These are phyloP conservation scores for Gnomoniopsis sp. DNA, from an alignment of 2,329 filamentous ascomycete genomes.

Conservation along the genomic window DNA sequence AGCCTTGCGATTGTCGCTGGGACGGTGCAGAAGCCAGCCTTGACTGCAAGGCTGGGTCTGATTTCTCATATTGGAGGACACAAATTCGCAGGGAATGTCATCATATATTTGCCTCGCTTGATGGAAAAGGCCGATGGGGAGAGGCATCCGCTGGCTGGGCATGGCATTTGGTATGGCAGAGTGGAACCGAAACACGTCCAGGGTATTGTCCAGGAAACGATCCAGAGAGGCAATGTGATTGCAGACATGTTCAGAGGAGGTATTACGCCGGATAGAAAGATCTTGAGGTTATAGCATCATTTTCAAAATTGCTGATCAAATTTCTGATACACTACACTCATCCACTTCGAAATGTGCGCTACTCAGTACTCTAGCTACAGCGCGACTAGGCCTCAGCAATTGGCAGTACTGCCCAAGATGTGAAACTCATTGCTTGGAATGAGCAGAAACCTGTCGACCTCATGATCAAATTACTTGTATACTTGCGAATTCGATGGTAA, in stretches of 20 bases:
- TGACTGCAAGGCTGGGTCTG: conserved; percentile 59
- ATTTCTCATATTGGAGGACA: conserved; percentile 83
- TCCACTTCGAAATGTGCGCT: background rate
- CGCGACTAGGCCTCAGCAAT: background rate
- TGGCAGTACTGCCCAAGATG: background rate
- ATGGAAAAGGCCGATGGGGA: conserved; percentile 36
- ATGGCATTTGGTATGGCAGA: conserved; percentile 79
- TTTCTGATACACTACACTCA: background rate
- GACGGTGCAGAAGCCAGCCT: conserved; percentile 7
- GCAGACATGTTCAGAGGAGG: conserved; percentile 70
- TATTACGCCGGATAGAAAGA: conserved; percentile 52
- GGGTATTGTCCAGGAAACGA: conserved; percentile 69
- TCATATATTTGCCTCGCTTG: conserved; percentile 69
- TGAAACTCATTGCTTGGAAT: background rate
- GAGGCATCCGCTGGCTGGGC: conserved; percentile 60
- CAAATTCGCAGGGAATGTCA: conserved; percentile 82
- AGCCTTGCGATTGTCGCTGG: conserved; percentile 22
- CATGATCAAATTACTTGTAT: no score
- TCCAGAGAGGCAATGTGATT: conserved; percentile 64
- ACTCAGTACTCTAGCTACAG: background rate
- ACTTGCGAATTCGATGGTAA: background rate
- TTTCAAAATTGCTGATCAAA: background rate
- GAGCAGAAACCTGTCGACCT: background rate
- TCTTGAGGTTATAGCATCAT: conserved; percentile 41
- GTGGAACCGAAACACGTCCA: conserved; percentile 74